These are phyloP conservation scores for Chytriomyces confervae DNA, from an alignment of 192 early-diverging fungal genomes.

Conservation along the genomic window DNA sequence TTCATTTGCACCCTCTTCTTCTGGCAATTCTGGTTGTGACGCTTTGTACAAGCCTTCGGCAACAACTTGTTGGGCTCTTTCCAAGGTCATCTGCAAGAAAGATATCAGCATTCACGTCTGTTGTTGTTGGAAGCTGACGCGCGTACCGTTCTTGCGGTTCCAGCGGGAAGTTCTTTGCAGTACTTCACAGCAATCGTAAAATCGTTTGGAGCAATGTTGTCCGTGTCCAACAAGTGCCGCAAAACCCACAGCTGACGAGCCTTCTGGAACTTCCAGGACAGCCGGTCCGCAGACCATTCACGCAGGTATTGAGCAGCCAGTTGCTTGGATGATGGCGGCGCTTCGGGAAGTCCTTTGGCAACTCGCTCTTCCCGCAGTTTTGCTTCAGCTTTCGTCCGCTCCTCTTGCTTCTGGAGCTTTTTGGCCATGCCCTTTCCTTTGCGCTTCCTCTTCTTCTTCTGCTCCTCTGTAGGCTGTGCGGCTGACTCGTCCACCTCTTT, in stretches of 20 bases:
- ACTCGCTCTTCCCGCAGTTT: constrained; percentile 1
- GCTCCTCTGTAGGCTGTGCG: neutral
- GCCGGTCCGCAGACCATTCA: constrained; percentile 2
- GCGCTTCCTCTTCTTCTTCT: constrained; percentile 17
- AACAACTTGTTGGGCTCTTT: neutral
- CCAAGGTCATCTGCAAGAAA: neutral
- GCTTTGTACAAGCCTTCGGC: neutral
- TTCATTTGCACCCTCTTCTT: neutral
- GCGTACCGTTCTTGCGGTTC: constrained; percentile 17
- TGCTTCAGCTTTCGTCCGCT: constrained; percentile 1
- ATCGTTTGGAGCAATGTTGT: constrained; percentile 2
- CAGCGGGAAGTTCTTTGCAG: constrained; percentile 3
- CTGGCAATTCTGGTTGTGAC: no score
- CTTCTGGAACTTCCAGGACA: constrained; percentile 29
- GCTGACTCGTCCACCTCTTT: neutral
- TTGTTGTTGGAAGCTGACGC: neutral
- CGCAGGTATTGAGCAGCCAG: constrained; percentile 10
- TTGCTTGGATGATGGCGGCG: constrained; percentile 9
- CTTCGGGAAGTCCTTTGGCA: constrained; percentile 17
- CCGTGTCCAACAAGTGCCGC: constrained; percentile 7
- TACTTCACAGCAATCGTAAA: constrained; percentile 19
- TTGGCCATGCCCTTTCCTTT: constrained; percentile 7
- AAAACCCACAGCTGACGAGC: constrained; percentile 26
- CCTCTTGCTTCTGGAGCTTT: constrained; percentile 16
- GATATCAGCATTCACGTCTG: neutral